Evolutionary conservation across 176 grass and related monocot genomes (phyloP).

Genomic region (Canna indica): DNA sequence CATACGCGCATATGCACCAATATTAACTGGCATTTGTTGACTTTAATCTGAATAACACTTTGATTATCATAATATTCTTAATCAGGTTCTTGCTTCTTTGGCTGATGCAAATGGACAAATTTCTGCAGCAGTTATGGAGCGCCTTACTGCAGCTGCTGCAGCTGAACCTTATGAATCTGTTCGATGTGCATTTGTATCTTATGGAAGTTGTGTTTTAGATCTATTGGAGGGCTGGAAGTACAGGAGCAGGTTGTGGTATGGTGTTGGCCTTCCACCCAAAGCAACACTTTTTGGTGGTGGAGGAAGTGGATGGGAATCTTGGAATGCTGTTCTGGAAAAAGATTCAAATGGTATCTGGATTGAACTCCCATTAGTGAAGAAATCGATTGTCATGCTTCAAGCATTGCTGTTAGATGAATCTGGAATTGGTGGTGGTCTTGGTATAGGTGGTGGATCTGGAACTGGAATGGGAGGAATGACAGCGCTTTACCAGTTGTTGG

Average conservation of each 20-base stretch:
- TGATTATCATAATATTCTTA: constrained; percentile 25
- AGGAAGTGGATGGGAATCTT: constrained; percentile 63
- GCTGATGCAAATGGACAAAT: constrained; percentile 96
- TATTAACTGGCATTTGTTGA: background rate
- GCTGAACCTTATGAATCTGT: constrained; percentile 97
- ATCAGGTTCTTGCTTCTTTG: constrained; percentile 94
- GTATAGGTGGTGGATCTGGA: constrained; percentile 89
- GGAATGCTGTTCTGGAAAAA: constrained; percentile 69
- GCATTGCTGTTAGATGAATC: constrained; percentile 95
- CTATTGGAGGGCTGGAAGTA: constrained; percentile 91
- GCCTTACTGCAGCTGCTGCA: constrained; percentile 86
- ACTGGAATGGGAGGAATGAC: constrained; percentile 94
- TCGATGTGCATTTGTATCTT: constrained; percentile 91
- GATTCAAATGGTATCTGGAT: constrained; percentile 76
- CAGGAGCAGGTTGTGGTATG: constrained; percentile 89
- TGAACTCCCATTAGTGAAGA: constrained; percentile 91
- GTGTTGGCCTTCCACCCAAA: constrained; percentile 73
- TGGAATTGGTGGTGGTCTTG: constrained; percentile 86
- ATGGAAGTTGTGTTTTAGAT: constrained; percentile 76
- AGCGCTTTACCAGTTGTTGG: constrained; percentile 85
- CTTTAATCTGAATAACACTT: constrained; percentile 27
- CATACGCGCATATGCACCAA: background rate
- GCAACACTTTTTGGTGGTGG: constrained; percentile 68
- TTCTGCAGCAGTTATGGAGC: constrained; percentile 87
- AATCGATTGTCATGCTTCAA: constrained; percentile 85